These are phyloP conservation scores for Rhodamnia argentea DNA, from an alignment of 345 rosid species.

Conservation along the genomic window DNA sequence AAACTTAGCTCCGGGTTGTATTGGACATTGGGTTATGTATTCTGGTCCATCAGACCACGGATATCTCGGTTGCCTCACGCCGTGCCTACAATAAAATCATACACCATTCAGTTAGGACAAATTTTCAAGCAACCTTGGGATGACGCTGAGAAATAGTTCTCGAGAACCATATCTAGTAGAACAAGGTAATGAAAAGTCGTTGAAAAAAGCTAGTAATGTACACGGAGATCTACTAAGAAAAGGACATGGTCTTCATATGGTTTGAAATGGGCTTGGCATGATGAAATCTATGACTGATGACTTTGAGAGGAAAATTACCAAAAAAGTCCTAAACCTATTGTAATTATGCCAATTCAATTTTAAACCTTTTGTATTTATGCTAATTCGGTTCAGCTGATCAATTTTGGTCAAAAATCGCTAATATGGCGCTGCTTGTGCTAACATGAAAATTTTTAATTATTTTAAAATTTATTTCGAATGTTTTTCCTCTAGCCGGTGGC, in stretches of 20 bases:
- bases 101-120: not conserved
- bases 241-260: not conserved
- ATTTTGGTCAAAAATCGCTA: too few relatives aligned
- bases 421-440: too few relatives aligned
- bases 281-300: not conserved
- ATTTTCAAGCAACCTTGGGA: not conserved
- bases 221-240: not conserved
- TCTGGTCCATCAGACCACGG: constrained; percentile 44
- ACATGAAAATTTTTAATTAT: too few relatives aligned
- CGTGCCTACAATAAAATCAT: constrained; percentile 15
- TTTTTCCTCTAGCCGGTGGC: too few relatives aligned
- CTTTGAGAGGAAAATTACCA: not conserved
- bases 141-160: not conserved
- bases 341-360: too few relatives aligned
- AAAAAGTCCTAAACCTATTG: too few relatives aligned
- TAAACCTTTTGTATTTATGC: too few relatives aligned
- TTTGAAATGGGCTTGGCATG: not conserved
- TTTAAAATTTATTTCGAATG: too few relatives aligned
- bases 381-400: too few relatives aligned
- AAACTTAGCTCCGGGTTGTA: constrained; percentile 14
- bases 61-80: constrained; percentile 24
- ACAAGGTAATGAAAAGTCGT: not conserved
- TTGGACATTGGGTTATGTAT: constrained; percentile 33
- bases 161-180: not conserved
- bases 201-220: not conserved